phyloP scores from a whole-genome alignment of 345 rosid genomes.

The Sonneratia alba region DNA sequence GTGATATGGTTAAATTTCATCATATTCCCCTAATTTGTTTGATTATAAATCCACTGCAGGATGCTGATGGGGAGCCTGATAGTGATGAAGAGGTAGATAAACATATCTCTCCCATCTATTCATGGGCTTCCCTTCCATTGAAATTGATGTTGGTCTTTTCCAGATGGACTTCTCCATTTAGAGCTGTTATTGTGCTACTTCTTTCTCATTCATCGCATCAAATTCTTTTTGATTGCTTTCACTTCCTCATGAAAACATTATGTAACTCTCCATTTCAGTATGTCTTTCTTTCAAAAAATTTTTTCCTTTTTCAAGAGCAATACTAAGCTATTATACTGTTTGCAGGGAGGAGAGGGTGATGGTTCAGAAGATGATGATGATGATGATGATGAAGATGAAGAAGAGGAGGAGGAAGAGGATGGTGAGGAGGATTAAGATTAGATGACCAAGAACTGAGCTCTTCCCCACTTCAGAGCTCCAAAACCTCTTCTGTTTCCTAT shows the following conservation, averaged over 20 bases:
- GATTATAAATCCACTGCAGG: conserved; percentile 25
- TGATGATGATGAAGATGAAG: background rate
- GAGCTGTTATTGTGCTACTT: background rate
- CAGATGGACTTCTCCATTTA: background rate
- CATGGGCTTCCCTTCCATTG: background rate
- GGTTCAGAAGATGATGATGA: background rate
- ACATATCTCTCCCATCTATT: background rate
- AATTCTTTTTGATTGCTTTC: background rate
- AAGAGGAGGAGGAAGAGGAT: background rate
- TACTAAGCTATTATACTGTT: background rate
- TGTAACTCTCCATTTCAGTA: too few species aligned
- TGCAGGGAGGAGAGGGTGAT: background rate
- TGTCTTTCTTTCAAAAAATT: background rate
- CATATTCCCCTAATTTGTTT: background rate
- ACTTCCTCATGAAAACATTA: background rate
- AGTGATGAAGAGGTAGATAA: conserved; percentile 44
- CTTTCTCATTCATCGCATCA: background rate
- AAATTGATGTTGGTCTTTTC: background rate
- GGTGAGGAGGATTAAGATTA: background rate
- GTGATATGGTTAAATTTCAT: background rate
- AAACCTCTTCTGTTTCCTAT: background rate
- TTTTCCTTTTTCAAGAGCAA: background rate
- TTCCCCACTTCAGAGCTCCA: background rate
- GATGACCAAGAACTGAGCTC: background rate
- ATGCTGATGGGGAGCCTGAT: conserved; percentile 41